Conservation (phyloP, 2,329 filamentous ascomycete species). For the Tolypocladium amazonense region DNA sequence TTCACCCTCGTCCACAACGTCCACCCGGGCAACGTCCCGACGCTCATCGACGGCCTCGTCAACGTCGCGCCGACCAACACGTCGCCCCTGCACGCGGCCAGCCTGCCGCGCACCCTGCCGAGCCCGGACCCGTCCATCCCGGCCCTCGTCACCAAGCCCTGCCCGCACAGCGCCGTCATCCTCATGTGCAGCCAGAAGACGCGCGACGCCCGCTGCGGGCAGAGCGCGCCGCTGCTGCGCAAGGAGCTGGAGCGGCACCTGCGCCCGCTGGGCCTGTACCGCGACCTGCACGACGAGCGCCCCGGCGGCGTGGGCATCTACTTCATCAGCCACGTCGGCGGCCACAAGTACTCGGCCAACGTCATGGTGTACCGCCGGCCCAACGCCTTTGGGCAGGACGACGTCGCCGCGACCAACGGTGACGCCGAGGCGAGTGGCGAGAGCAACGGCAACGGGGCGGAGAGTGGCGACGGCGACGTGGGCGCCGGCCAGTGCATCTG, state of each 20-base stretch:
- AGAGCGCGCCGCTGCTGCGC: conserved; percentile 81
- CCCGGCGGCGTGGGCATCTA: conserved; percentile 91
- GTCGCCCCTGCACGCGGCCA: conserved; percentile 40
- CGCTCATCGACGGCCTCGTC: conserved; percentile 61
- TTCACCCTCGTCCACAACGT: conserved; percentile 79
- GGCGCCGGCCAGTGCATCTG: conserved; percentile 85
- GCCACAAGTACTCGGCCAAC: conserved; percentile 94
- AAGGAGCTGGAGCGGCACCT: conserved; percentile 86
- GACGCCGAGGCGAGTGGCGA: neutral
- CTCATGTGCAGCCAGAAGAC: conserved; percentile 90
- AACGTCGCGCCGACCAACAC: conserved; percentile 64
- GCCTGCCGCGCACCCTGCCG: conserved; percentile 24
- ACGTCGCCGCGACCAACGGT: conserved; percentile 15
- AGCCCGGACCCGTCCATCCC: conserved; percentile 16
- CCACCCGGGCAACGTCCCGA: conserved; percentile 60
- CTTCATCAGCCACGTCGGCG: conserved; percentile 92
- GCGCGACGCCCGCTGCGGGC: conserved; percentile 89
- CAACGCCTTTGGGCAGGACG: conserved; percentile 45
- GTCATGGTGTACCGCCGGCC: conserved; percentile 76
- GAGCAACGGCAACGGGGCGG: conserved; percentile 15
- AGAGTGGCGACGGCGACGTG: conserved; percentile 20
- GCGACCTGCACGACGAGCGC: conserved; percentile 78
- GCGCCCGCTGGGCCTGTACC: conserved; percentile 70
- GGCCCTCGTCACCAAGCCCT: conserved; percentile 34
- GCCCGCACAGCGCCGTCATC: conserved; percentile 76